These are phyloP conservation scores for Mycena pura DNA, from an alignment of 768 basidiomycete species.

Conservation along the genomic window DNA sequence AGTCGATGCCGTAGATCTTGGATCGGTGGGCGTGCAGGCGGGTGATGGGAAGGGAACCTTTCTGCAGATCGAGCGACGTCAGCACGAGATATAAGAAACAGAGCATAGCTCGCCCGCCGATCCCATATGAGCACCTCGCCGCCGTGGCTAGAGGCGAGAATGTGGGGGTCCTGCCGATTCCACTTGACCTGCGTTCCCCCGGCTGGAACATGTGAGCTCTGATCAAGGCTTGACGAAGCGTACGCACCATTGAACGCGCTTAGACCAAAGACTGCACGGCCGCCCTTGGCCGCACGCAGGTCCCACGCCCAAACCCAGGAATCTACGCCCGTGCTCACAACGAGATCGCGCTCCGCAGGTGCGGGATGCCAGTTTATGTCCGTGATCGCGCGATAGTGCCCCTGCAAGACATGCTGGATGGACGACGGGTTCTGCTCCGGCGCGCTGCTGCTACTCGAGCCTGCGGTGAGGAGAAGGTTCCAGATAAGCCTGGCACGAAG, in stretches of 20 bases:
- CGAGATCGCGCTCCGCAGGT: conserved; percentile 79
- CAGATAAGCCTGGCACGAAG: conserved; percentile 74
- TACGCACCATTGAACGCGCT: conserved; percentile 62
- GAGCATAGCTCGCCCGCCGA: conserved; percentile 64
- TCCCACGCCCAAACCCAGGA: conserved; percentile 98
- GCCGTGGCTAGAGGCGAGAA: conserved; percentile 89
- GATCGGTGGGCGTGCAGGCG: conserved; percentile 83
- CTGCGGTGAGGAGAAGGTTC: conserved; percentile 80
- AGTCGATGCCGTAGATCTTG: conserved; percentile 98
- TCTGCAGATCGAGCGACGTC: too few relatives aligned
- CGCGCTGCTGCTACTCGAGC: background rate
- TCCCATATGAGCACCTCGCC: conserved; percentile 95
- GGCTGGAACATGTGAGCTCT: conserved; percentile 48
- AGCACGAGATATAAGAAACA: background rate
- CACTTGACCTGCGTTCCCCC: conserved; percentile 97
- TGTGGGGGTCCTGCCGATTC: conserved; percentile 86
- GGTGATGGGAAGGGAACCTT: conserved; percentile 84
- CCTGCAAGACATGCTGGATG: conserved; percentile 84
- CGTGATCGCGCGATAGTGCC: conserved; percentile 94
- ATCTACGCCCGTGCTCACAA: conserved; percentile 90
- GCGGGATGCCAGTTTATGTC: conserved; percentile 98
- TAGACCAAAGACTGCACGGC: conserved; percentile 79
- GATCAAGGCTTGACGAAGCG: background rate
- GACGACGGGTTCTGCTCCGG: conserved; percentile 58
- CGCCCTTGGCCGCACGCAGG: conserved; percentile 58